phyloP scores from a whole-genome alignment of 495 filamentous ascomycete species.

The Friedmanniomyces endolithicus region DNA sequence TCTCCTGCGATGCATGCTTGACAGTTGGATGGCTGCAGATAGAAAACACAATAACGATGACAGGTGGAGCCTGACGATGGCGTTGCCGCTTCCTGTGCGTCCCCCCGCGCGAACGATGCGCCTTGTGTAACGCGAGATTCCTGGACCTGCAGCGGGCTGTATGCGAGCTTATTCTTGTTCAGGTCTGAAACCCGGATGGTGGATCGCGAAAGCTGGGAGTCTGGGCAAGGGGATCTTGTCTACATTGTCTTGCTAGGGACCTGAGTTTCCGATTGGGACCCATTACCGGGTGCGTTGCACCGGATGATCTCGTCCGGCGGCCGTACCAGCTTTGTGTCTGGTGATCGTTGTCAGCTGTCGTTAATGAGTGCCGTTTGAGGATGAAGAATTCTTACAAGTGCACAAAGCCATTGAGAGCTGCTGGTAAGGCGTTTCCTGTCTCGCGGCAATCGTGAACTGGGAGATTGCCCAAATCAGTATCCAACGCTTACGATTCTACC shows the following conservation, averaged over 20 bases:
- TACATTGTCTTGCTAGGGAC: too few relatives aligned
- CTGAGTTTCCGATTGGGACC: too few relatives aligned
- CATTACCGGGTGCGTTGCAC: too few relatives aligned
- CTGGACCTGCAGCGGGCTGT: not conserved
- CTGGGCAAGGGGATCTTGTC: too few relatives aligned
- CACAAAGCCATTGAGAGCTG: too few relatives aligned
- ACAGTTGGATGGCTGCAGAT: slow-evolving; percentile 2
- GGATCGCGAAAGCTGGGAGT: too few relatives aligned
- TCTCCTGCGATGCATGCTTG: not conserved
- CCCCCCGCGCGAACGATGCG: not conserved
- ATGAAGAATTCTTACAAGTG: too few relatives aligned
- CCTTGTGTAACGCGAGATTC: not conserved
- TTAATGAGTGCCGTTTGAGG: not conserved
- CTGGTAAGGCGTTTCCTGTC: too few relatives aligned
- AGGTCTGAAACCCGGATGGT: not conserved
- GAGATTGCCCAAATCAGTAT: too few relatives aligned
- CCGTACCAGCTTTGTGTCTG: not conserved
- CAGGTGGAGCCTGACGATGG: not conserved
- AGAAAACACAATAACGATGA: not conserved
- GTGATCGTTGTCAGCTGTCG: not conserved
- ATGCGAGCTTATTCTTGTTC: not conserved
- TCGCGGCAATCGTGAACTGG: too few relatives aligned
- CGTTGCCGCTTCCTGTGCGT: not conserved
- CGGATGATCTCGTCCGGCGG: not conserved
- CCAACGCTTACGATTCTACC: too few relatives aligned